Conservation (phyloP, 129 eudicot genomes). For the Flaveria sonorensis region DNA sequence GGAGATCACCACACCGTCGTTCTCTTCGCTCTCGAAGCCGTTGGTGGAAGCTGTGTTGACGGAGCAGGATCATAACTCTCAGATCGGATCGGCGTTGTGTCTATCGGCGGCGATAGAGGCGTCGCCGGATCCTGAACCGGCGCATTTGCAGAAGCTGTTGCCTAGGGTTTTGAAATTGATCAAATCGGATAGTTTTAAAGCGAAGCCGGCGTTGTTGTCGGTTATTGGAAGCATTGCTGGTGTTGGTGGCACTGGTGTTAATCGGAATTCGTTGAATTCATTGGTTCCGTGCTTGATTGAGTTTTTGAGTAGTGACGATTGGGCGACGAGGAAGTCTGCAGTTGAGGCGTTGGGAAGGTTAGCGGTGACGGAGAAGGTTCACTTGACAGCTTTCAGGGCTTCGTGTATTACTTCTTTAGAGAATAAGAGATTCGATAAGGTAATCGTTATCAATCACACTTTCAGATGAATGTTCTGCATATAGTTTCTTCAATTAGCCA, state of each 20-base stretch:
- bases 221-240: slow-evolving; percentile 66
- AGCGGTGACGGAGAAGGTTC: slow-evolving; percentile 45
- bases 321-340: slow-evolving; percentile 86
- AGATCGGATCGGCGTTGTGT: slow-evolving; percentile 73
- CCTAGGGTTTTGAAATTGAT: slow-evolving; percentile 59
- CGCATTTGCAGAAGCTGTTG: slow-evolving; percentile 54
- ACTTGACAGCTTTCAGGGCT: slow-evolving; percentile 47
- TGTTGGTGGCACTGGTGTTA: slow-evolving; percentile 49
- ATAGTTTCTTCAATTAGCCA: too few species aligned
- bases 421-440: slow-evolving; percentile 80
- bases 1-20: slow-evolving; percentile 49
- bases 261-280: slow-evolving; percentile 41
- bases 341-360: slow-evolving; percentile 68
- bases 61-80: slow-evolving; percentile 67
- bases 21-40: slow-evolving; percentile 49
- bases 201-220: slow-evolving; percentile 64
- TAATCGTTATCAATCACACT: slow-evolving; percentile 26
- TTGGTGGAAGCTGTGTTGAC: slow-evolving; percentile 52
- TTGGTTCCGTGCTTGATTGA: slow-evolving; percentile 54
- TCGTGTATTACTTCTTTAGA: slow-evolving; percentile 62
- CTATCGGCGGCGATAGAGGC: slow-evolving; percentile 75
- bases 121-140: slow-evolving; percentile 54
- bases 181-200: slow-evolving; percentile 57
- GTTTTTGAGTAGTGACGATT: slow-evolving; percentile 67
- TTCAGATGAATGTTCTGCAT: not conserved